Conservation (phyloP, 2,329 filamentous ascomycete genomes). For the Xylaria sp. region DNA sequence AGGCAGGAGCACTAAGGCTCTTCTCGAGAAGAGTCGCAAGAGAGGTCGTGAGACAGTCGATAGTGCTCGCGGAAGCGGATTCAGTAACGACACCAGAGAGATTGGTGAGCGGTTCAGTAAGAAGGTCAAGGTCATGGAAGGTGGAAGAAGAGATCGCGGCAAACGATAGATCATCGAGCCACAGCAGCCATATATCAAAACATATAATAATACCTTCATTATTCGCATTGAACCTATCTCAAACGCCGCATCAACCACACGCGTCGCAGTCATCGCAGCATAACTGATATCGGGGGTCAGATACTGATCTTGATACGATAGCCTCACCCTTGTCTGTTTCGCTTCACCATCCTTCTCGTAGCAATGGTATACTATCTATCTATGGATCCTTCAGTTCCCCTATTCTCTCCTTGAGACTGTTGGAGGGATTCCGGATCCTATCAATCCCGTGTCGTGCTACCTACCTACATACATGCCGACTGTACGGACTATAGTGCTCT, state of each 20-base stretch:
- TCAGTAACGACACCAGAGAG: slow-evolving; percentile 40
- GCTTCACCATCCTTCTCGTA: too few species aligned
- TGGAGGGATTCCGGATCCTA: too few species aligned
- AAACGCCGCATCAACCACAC: neutral
- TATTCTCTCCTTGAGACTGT: too few species aligned
- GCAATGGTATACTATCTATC: neutral
- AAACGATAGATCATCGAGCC: slow-evolving; percentile 23
- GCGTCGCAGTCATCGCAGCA: too few species aligned
- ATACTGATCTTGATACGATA: too few species aligned
- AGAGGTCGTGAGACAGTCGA: slow-evolving; percentile 63
- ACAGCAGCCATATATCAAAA: neutral
- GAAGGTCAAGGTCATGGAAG: slow-evolving; percentile 51
- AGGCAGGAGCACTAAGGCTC: slow-evolving; percentile 50
- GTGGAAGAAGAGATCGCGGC: slow-evolving; percentile 36
- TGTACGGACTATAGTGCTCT: neutral
- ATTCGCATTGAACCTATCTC: neutral
- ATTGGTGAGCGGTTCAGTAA: slow-evolving; percentile 74
- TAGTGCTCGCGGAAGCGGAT: slow-evolving; percentile 60
- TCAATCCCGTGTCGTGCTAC: too few species aligned
- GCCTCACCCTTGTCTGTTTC: too few species aligned
- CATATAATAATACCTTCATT: neutral
- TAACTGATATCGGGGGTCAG: too few species aligned
- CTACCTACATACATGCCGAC: neutral
- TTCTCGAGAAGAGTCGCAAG: slow-evolving; percentile 84
- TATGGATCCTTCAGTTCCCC: neutral